Evolutionary conservation across 441 rosid species (phyloP).

Genomic region (Eutrema salsugineum): DNA sequence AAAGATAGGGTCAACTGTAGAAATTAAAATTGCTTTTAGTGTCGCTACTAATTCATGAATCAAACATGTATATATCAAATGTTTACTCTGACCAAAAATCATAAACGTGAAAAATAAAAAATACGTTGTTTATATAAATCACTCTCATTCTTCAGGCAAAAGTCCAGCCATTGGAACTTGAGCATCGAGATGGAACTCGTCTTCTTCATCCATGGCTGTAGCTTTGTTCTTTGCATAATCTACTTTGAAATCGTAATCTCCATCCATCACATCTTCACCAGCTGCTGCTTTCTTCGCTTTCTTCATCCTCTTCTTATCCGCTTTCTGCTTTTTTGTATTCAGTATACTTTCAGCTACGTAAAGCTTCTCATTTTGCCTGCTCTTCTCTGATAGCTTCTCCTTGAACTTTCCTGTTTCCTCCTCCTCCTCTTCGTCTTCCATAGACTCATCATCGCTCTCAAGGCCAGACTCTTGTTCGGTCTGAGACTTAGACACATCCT

Average conservation of each 20-base stretch:
- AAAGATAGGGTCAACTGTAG: not conserved
- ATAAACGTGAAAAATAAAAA: not conserved
- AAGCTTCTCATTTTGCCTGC: conserved; percentile 70
- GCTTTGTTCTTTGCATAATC: conserved; percentile 55
- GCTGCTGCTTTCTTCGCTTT: conserved; percentile 44
- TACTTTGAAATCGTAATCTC: conserved; percentile 79
- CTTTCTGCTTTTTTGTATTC: conserved; percentile 61
- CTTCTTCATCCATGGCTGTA: conserved; percentile 46
- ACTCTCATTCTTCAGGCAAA: conserved; percentile 43
- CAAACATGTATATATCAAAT: not conserved
- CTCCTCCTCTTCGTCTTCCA: conserved; percentile 45
- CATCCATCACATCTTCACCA: conserved; percentile 51
- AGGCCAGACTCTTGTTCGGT: not conserved
- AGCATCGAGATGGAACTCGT: conserved; percentile 27
- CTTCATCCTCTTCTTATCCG: conserved; percentile 78
- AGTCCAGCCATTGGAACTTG: conserved; percentile 57
- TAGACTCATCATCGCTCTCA: conserved; percentile 45
- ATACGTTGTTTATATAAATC: not conserved
- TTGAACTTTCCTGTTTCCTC: conserved; percentile 31
- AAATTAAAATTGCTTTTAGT: conserved; percentile 10
- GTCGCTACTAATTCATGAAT: not conserved
- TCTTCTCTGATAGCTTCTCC: conserved; percentile 38
- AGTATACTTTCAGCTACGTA: conserved; percentile 68
- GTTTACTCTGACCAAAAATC: not conserved
- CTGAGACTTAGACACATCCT: conserved; percentile 19